Conservation (phyloP, 2,329 filamentous ascomycete species). For the Pezicula carpinea region DNA sequence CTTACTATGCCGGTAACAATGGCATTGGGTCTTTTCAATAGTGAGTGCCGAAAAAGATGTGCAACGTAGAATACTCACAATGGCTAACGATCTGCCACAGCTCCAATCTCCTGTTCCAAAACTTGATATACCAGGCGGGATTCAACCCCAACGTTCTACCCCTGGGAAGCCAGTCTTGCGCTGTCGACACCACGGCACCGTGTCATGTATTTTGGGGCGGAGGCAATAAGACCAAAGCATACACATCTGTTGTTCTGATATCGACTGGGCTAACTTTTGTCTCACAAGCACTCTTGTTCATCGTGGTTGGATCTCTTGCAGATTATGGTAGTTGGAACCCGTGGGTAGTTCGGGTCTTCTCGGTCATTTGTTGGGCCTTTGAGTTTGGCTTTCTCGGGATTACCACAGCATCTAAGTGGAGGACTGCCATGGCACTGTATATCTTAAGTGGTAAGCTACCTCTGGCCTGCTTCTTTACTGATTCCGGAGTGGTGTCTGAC, state of each 20-base stretch:
- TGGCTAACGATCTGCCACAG: conserved; percentile 7
- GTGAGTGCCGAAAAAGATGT: conserved; percentile 13
- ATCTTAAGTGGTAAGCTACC: conserved; percentile 24
- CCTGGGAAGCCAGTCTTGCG: conserved; percentile 23
- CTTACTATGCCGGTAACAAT: conserved; percentile 28
- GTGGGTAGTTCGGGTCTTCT: conserved; percentile 27
- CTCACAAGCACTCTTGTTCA: conserved; percentile 22
- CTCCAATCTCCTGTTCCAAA: conserved; percentile 28
- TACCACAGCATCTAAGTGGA: conserved; percentile 21
- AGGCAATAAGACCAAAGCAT: conserved; percentile 21
- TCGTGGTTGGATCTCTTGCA: conserved; percentile 24
- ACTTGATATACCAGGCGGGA: conserved; percentile 27
- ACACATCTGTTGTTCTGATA: conserved; percentile 26
- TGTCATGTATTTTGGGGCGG: conserved; percentile 28
- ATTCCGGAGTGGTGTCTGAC: neutral
- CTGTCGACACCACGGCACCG: conserved; percentile 19
- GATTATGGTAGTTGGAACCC: conserved; percentile 29
- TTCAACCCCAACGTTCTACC: conserved; percentile 28
- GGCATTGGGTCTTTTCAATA: conserved; percentile 29
- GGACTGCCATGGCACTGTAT: conserved; percentile 26
- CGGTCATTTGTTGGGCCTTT: conserved; percentile 24
- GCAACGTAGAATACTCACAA: neutral
- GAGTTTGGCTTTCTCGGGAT: conserved; percentile 28
- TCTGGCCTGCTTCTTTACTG: neutral
- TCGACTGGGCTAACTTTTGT: conserved; percentile 25